Percentiles rank a stretch among this genome's conserved stretches.
Evolutionary conservation across 176 grass and related monocot species (phyloP).

Genomic region (Thinopyrum elongatum): DNA sequence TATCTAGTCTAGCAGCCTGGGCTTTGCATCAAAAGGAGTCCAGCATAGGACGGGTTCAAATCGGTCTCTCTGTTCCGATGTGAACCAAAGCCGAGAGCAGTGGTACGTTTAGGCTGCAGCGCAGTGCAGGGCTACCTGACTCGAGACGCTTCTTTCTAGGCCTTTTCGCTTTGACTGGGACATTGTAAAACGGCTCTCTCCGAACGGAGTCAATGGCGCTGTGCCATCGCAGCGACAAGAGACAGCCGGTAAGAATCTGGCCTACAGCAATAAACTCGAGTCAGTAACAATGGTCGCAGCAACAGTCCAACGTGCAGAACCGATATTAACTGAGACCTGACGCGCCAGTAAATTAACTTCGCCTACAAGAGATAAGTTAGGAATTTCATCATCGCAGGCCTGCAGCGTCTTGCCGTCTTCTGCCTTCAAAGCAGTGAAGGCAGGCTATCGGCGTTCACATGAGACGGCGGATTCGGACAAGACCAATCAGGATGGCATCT

Average conservation of each 20-base stretch:
- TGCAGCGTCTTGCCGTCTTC: neutral
- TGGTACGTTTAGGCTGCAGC: neutral
- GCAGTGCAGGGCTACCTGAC: neutral
- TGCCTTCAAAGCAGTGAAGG: neutral
- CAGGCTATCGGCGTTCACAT: neutral
- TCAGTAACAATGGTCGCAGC: neutral
- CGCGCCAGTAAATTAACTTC: slow-evolving; percentile 7
- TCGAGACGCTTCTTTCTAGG: slow-evolving; percentile 27
- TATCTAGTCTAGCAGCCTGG: neutral
- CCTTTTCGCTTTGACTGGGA: neutral
- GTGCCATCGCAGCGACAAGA: neutral
- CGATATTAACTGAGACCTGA: neutral
- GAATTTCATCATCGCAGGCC: neutral
- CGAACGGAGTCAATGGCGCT: neutral
- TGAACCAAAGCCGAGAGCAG: neutral
- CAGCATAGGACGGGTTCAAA: neutral
- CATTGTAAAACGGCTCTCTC: neutral
- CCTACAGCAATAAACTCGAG: neutral
- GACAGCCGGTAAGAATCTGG: neutral
- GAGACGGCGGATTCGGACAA: neutral
- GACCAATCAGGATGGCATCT: neutral
- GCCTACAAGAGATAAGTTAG: neutral
- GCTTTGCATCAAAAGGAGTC: neutral
- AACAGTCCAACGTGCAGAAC: neutral
- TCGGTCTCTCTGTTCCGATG: neutral